These are phyloP conservation scores for Tetrastigma voinierianum DNA, from an alignment of 164 flowering plant genomes.

Conservation along the genomic window DNA sequence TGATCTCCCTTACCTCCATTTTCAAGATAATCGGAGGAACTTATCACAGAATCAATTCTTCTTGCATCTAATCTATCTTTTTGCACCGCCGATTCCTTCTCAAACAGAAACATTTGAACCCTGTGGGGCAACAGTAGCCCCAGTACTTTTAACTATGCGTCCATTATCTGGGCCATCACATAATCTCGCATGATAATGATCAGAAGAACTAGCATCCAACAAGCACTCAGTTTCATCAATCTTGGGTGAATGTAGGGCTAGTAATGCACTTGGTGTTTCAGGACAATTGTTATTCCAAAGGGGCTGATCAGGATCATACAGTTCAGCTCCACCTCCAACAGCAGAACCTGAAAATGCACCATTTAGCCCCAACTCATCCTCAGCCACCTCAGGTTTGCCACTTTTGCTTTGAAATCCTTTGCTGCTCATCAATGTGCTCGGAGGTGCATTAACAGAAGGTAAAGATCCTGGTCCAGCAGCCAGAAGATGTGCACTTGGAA, in stretches of 20 bases:
- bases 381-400: conserved; percentile 46
- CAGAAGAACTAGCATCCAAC: conserved; percentile 45
- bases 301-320: conserved; percentile 98
- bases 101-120: conserved; percentile 49
- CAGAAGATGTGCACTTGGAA: conserved; percentile 55
- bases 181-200: conserved; percentile 23
- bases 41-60: conserved; percentile 28
- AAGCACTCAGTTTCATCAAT: conserved; percentile 41
- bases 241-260: conserved; percentile 43
- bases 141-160: conserved; percentile 25
- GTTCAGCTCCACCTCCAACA: conserved; percentile 58
- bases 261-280: conserved; percentile 49
- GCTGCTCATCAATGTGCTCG: conserved; percentile 36
- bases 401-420: conserved; percentile 40
- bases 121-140: conserved; percentile 36
- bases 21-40: conserved; percentile 30
- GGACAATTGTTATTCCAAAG: conserved; percentile 66
- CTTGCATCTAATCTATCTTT: conserved; percentile 36
- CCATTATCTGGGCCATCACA: conserved; percentile 36
- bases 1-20: conserved; percentile 36
- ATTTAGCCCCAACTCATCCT: conserved; percentile 40
- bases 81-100: conserved; percentile 57
- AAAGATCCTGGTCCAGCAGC: conserved; percentile 58
- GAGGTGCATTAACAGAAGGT: conserved; percentile 42
- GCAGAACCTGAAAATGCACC: conserved; percentile 36